Percentiles rank a stretch among this genome's conserved stretches.
Evolutionary conservation across 2,329 filamentous ascomycete species (phyloP).

Genomic region (Taxawa tesnikishii): DNA sequence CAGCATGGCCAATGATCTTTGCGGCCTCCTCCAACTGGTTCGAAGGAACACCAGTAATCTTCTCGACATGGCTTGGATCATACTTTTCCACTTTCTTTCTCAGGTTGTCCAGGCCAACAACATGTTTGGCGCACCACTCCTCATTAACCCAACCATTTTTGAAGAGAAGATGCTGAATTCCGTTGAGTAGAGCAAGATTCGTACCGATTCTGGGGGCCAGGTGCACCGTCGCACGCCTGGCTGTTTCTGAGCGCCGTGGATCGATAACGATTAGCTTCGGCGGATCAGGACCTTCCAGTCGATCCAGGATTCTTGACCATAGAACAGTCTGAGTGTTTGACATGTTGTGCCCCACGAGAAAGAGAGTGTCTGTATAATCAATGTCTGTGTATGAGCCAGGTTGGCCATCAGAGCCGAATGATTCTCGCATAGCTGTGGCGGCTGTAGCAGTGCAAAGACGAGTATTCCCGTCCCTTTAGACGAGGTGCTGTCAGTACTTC

Average conservation of each 20-base stretch:
- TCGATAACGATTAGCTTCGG: not conserved
- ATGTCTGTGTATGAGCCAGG: not conserved
- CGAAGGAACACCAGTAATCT: conserved; percentile 23
- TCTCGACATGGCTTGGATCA: conserved; percentile 19
- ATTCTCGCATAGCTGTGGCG: not conserved
- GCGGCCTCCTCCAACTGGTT: conserved; percentile 19
- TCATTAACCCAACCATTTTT: conserved; percentile 23
- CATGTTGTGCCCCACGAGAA: not conserved
- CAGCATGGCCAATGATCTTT: conserved; percentile 19
- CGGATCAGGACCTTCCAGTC: not conserved
- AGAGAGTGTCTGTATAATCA: not conserved
- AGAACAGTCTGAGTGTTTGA: not conserved
- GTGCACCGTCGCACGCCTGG: conserved; percentile 22
- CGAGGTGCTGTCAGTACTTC: not conserved
- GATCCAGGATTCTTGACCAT: not conserved
- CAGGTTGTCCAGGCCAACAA: conserved; percentile 17
- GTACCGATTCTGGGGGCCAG: conserved; percentile 23
- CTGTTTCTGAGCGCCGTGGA: conserved; percentile 21
- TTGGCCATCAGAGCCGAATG: not conserved
- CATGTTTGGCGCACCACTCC: conserved; percentile 18
- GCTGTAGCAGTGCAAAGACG: conserved; percentile 16
- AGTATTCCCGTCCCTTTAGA: conserved; percentile 26
- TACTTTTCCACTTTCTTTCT: conserved; percentile 18
- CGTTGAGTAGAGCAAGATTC: conserved; percentile 25
- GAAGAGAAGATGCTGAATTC: conserved; percentile 24